These are phyloP conservation scores for Nematodospora valgi DNA, from an alignment of 805 yeast species.

Conservation along the genomic window DNA sequence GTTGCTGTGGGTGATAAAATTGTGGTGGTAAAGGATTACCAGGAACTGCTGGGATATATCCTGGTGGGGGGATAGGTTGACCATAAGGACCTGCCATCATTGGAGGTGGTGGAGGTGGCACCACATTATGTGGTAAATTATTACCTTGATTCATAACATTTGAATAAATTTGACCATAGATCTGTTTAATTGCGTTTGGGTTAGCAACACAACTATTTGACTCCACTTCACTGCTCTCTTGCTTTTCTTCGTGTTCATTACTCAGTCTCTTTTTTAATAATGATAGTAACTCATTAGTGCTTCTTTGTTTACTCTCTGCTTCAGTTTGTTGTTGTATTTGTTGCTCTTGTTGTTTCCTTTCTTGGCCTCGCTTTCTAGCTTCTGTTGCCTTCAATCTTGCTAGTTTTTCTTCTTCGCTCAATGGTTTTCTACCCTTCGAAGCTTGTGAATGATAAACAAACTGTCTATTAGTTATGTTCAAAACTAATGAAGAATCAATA, in stretches of 20 bases:
- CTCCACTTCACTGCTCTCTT: slow-evolving; percentile 1
- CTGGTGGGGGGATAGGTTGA: background rate
- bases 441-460: slow-evolving; percentile 73
- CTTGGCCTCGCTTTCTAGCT: slow-evolving; percentile 9
- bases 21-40: slow-evolving; percentile 1
- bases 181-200: slow-evolving; percentile 35
- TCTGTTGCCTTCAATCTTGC: slow-evolving; percentile 10
- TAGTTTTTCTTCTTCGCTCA: slow-evolving; percentile 20
- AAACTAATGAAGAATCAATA: slow-evolving; percentile 74
- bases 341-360: slow-evolving; percentile 5
- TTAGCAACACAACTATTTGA: slow-evolving; percentile 14
- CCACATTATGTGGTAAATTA: slow-evolving; percentile 5
- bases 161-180: slow-evolving; percentile 42
- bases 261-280: slow-evolving; percentile 21
- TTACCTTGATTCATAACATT: slow-evolving; percentile 40
- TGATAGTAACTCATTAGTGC: slow-evolving; percentile 27
- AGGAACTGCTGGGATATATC: slow-evolving; percentile 6
- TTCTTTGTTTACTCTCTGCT: slow-evolving; percentile 12
- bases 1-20: slow-evolving; percentile 5
- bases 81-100: slow-evolving; percentile 2
- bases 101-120: slow-evolving; percentile 8
- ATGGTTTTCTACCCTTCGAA: slow-evolving; percentile 39
- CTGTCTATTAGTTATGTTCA: slow-evolving; percentile 74
- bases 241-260: slow-evolving; percentile 7
- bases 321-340: background rate